Conservation (phyloP, 1,284 basidiomycete species). For the Sporisorium graminicola region DNA sequence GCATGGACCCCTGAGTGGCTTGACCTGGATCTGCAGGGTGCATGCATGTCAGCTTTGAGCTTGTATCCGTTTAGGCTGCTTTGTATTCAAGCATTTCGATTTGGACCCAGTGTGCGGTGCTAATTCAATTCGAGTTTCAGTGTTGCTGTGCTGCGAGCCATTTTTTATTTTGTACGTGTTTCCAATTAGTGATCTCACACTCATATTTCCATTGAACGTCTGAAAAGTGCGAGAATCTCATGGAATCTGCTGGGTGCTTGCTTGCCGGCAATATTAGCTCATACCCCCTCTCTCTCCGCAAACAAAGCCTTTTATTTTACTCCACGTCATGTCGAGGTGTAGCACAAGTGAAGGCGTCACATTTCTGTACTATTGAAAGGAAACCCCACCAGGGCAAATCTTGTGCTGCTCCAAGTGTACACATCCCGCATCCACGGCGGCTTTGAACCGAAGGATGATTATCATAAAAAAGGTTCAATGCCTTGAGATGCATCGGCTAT, state of each 20-base stretch:
- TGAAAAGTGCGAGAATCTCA: slow-evolving; percentile 31
- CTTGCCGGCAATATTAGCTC: neutral
- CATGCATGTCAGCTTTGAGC: slow-evolving; percentile 9
- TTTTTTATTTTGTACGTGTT: neutral
- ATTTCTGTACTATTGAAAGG: too few species aligned
- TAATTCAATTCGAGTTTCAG: neutral
- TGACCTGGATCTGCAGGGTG: slow-evolving; percentile 25
- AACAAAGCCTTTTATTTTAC: neutral
- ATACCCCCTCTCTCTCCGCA: neutral
- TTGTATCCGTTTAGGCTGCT: neutral
- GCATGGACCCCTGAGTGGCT: slow-evolving; percentile 28
- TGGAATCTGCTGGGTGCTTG: slow-evolving; percentile 23
- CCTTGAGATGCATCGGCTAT: slow-evolving; percentile 24
- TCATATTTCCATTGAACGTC: neutral
- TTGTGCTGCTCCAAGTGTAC: too few species aligned
- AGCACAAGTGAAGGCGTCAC: too few species aligned
- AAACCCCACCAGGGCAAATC: too few species aligned
- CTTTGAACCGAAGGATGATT: too few species aligned
- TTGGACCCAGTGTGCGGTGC: neutral
- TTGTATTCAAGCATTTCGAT: neutral
- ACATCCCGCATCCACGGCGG: too few species aligned
- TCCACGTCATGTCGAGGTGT: neutral
- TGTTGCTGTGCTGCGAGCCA: neutral
- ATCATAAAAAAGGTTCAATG: too few species aligned
- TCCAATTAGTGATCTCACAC: slow-evolving; percentile 14